These are phyloP conservation scores for Larix kaempferi DNA, from an alignment of 75 land plant species.

Conservation along the genomic window DNA sequence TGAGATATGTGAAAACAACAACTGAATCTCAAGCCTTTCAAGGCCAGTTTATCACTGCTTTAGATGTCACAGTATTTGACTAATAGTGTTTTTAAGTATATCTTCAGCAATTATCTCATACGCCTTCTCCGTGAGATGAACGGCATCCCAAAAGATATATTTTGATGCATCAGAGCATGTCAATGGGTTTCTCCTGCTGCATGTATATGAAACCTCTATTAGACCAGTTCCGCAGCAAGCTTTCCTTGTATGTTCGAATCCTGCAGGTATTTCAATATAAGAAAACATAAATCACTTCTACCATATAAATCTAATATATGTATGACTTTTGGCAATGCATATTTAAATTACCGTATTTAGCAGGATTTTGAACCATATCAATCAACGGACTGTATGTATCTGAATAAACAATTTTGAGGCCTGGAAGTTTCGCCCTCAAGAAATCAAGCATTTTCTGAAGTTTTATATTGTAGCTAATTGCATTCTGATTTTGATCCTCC, in stretches of 20 bases:
- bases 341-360: background rate
- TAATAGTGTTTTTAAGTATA: background rate
- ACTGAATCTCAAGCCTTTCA: too few relatives aligned
- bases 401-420: constrained; percentile 5
- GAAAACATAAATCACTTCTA: too few relatives aligned
- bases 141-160: constrained; percentile 39
- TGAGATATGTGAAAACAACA: too few relatives aligned
- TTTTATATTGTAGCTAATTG: constrained; percentile 37
- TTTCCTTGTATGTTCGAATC: background rate
- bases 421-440: constrained; percentile 21
- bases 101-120: background rate
- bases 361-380: background rate
- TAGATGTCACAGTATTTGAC: too few relatives aligned
- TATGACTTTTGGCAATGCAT: background rate
- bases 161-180: constrained; percentile 17
- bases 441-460: constrained; percentile 18
- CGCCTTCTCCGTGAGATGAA: constrained; percentile 30
- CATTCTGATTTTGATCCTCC: constrained; percentile 46
- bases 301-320: too few relatives aligned
- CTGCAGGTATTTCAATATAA: background rate
- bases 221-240: constrained; percentile 11
- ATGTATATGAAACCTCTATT: constrained; percentile 9
- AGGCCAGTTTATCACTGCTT: too few relatives aligned
- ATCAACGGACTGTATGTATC: background rate
- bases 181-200: background rate